Evolutionary conservation across 1,284 basidiomycete species (phyloP), one percentile per base, ranked within the genome.

Genomic region (Rhodotorula sp.): DNA sequence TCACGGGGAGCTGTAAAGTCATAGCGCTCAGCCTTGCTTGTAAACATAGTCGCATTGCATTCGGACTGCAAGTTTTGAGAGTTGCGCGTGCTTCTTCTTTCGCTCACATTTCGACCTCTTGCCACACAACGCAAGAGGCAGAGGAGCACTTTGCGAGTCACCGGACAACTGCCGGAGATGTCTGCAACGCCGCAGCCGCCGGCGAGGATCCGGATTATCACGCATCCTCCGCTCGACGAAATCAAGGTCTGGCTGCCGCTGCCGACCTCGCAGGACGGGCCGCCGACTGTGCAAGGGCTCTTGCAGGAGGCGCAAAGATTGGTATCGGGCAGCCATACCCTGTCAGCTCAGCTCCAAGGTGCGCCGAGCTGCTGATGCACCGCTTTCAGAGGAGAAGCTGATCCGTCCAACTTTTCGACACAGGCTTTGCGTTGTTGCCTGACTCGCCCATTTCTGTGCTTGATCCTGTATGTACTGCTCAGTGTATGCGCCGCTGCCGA

Each of bases 161-260:
- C 26, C 6, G 18, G 29, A 51, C 48, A 46, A 56, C 63, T 15
- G 53, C 49, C 20, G 54, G 60, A 10, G 4, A 60, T 60, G 45
- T 70, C 68, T 29, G 30, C 60, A 4, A 65, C 69, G 6, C 69
- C 66, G 6, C 58, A 44, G 30, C 70, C 70, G 20, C 67, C 67
- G 0, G 58, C 61, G 29, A 54, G 72, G n/a, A 69, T 74, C 51
- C 64, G 72, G 6, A 20, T 71, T 46, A 65, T 61, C 29, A 45
- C 69, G 30, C 67, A 69, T 33, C 59, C 69, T 6, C 69, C 72
- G 18, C 48, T 74, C 7, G 64, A 62, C 14, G 62, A 58, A 1
- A 24, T 74, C 1, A 48, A 57, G 15, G 72, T 65, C 24, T 74
- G 72, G 72, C 69, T 74, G 5, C 69, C 72, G 20, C 63, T 74